These are phyloP conservation scores for Multifurca ochricompacta DNA, from an alignment of 768 basidiomycete species.

Conservation along the genomic window DNA sequence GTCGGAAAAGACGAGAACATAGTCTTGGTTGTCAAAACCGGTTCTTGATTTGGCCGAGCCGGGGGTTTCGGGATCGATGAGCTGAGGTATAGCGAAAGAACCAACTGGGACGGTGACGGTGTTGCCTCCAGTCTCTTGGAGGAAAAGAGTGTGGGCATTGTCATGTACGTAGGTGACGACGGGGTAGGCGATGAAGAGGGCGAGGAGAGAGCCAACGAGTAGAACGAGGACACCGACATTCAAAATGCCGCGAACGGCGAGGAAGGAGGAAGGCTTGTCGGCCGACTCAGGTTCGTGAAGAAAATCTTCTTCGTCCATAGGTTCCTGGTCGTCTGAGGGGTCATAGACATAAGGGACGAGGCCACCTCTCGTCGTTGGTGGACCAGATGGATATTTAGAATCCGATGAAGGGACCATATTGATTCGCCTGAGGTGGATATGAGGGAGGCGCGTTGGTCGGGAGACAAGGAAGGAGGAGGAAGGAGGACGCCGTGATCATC, in stretches of 20 bases:
- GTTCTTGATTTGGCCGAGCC: constrained; percentile 44
- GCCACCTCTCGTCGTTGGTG: constrained; percentile 25
- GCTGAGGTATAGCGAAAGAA: constrained; percentile 40
- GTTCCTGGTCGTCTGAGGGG: constrained; percentile 51
- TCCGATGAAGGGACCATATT: constrained; percentile 41
- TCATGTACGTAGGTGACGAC: constrained; percentile 48
- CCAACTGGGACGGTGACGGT: constrained; percentile 47
- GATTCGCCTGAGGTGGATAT: constrained; percentile 48
- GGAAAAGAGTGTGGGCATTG: constrained; percentile 33
- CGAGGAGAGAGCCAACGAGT: constrained; percentile 53
- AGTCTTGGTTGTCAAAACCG: constrained; percentile 65
- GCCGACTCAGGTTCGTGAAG: constrained; percentile 52
- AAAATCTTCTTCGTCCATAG: constrained; percentile 64
- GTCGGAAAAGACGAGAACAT: constrained; percentile 60
- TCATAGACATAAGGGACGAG: constrained; percentile 68
- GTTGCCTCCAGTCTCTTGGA: constrained; percentile 49
- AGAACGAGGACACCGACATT: constrained; percentile 66
- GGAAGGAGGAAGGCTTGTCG: constrained; percentile 32
- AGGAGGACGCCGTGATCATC: constrained; percentile 28
- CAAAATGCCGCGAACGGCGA: constrained; percentile 43
- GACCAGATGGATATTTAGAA: constrained; percentile 57
- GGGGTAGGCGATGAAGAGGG: constrained; percentile 79
- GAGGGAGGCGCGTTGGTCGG: constrained; percentile 34
- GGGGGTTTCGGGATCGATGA: constrained; percentile 72
- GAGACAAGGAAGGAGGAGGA: constrained; percentile 27